These are phyloP conservation scores for Crucibulum laeve DNA, from an alignment of 768 basidiomycete genomes.

Conservation along the genomic window DNA sequence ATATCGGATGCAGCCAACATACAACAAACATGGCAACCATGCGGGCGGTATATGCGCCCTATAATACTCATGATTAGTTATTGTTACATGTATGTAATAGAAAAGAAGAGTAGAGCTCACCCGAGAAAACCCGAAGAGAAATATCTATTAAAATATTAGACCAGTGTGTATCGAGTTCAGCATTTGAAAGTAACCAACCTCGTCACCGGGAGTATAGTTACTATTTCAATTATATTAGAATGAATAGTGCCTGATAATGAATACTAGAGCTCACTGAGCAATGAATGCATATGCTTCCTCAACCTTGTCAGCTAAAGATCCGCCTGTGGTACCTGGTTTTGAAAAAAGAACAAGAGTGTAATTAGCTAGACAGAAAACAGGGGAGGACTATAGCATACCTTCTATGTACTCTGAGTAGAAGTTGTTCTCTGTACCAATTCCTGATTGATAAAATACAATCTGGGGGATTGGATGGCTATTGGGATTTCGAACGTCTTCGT, in stretches of 20 bases:
- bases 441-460: constrained; percentile 61
- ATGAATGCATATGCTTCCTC: constrained; percentile 81
- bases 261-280: constrained; percentile 51
- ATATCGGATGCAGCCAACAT: constrained; percentile 15
- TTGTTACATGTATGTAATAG: neutral
- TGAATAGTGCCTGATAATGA: constrained; percentile 1
- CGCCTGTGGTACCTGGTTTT: constrained; percentile 55
- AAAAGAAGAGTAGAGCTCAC: constrained; percentile 25
- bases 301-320: constrained; percentile 67
- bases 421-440: constrained; percentile 54
- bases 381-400: constrained; percentile 29
- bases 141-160: constrained; percentile 43
- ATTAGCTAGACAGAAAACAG: neutral
- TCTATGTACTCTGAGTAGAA: constrained; percentile 58
- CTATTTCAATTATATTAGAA: constrained; percentile 24
- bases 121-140: constrained; percentile 74
- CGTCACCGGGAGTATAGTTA: constrained; percentile 69
- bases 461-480: constrained; percentile 43
- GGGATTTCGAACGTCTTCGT: constrained; percentile 35
- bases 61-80: constrained; percentile 2
- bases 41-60: constrained; percentile 76
- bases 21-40: constrained; percentile 73
- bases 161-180: constrained; percentile 5
- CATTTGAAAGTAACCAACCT: constrained; percentile 33
- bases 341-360: constrained; percentile 3